Evolutionary conservation across 179 eudicot species (phyloP).

Genomic region (Nepenthes alata): DNA sequence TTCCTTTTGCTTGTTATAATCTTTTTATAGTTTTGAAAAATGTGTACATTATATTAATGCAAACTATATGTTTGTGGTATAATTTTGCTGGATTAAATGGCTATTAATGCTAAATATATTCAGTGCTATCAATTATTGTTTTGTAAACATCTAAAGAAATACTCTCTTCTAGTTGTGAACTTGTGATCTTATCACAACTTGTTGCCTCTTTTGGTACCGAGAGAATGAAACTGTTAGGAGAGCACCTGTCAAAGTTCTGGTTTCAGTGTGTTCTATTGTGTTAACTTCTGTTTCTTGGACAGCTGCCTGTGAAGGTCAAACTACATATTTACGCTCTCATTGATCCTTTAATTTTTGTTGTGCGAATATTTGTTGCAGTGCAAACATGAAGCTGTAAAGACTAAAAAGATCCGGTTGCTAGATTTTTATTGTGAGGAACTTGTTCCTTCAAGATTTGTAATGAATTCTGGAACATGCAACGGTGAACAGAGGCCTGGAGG

Average conservation of each 20-base stretch:
- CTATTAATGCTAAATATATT: not conserved
- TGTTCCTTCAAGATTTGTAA: constrained; percentile 33
- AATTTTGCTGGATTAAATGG: too few species aligned
- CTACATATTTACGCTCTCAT: too few species aligned
- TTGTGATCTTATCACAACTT: not conserved
- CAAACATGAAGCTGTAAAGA: constrained; percentile 64
- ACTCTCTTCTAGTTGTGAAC: too few species aligned
- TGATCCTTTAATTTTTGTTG: not conserved
- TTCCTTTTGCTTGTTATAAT: not conserved
- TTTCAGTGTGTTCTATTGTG: too few species aligned
- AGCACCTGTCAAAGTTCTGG: too few species aligned
- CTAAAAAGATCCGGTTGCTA: constrained; percentile 38
- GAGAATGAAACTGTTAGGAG: too few species aligned
- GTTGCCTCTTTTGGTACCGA: too few species aligned
- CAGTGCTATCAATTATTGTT: not conserved
- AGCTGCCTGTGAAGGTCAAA: too few species aligned
- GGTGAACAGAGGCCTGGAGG: constrained; percentile 12
- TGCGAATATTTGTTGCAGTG: constrained; percentile 43
- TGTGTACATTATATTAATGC: too few species aligned
- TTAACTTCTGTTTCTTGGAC: too few species aligned
- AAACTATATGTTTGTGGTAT: too few species aligned
- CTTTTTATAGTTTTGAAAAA: not conserved
- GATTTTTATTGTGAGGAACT: constrained; percentile 69
- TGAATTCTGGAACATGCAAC: constrained; percentile 16
- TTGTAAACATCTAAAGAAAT: too few species aligned